Evolutionary conservation across 1,139 yeast genomes (phyloP), one percentile per base, ranked within the genome.

Genomic region (Meyerozyma sp.): DNA sequence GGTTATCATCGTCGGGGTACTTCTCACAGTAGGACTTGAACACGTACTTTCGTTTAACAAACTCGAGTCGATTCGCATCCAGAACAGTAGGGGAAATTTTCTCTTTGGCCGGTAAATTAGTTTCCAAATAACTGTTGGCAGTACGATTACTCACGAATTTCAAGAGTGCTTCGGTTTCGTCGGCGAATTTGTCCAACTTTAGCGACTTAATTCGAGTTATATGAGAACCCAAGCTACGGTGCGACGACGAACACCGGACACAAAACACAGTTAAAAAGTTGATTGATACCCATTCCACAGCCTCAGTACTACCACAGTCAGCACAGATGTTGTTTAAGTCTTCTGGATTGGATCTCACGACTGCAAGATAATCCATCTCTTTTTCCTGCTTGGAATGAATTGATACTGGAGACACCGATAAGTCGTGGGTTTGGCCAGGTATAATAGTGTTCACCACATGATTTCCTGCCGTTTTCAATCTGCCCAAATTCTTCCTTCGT

Each of bases 221-320:
- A 46, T 73, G 75, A 3, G 80, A 68, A 0, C 84, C 83, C 51
- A 79, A 61, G 40, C 68, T 68, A 41, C 84, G 57, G 52, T 79
- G 84, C 39, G 75, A 69, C 2, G 81, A 75, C 0, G 96, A 84
- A 57, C 98, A 91, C 40, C 84, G 82, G 36, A 89, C 82, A 62
- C 98, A 91, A 36, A 91, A 70, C 9, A 85, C 79, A 21, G 82
- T 81, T 45, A 89, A 65, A 41, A 84, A 65, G 56, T 87, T 91
- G 49, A 89, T 71, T 0, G 96, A 86, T 5, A 91, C 77, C 97
- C 97, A 91, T 55, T 90, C 97, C 8, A 88, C 95, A 28, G 75
- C 66, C 8, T 76, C 79, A 0, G 66, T 55, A 3, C 78, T 59
- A 0, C 84, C 84, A 68, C 98, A 91, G 56, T 91, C 98, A 9